Evolutionary conservation across 2,329 filamentous ascomycete species (phyloP), one percentile per base, ranked within the genome.

Genomic region (Venturia pyrina): DNA sequence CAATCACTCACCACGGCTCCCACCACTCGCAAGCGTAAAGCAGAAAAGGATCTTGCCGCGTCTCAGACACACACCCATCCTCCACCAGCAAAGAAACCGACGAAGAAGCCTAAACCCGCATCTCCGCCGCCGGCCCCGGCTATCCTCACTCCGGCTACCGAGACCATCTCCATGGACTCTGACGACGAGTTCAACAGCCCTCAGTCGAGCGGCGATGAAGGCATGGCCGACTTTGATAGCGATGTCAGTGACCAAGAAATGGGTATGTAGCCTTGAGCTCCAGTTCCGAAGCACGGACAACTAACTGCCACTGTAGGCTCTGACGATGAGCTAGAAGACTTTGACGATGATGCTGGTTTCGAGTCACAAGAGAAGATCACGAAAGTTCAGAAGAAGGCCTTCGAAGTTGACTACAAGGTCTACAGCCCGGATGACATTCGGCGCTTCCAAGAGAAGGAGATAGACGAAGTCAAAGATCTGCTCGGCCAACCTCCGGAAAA

Each of bases 171-270:
- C 69, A 97, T 97, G 93, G 92, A 96, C 79, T 97, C 93, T 10
- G 93, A 98, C 72, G 92, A 97, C 73, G 93, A 97, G 68, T 93
- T 93, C 77, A 89, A 95, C 84, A 96, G 90, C 71, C 87, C 87
- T 73, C 82, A 88, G 71, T 93, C 90, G 53, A 96, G 89, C 73
- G 88, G 88, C 65, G 88, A 90, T 69, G 85, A 85, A 67, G 85
- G 91, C 67, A 83, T 89, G 76, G 84, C 89, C 69, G 89, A 92
- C 72, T 87, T 89, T 68, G 92, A 89, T 71, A 77, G 76, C 66
- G 73, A 81, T 64, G 79, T 75, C 65, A 78, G 75, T 43, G 79
- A 78, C 78, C 70, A 70, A 74, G 56, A 65, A n/a, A n/a, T 28
- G 56, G 21, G 56, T 37, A 41, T 28, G 57, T 48, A 41, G 46